Percentiles rank a stretch among this genome's conserved stretches.
phyloP scores from a whole-genome alignment of 768 basidiomycete genomes.

The Rhodosporidiobolus sp. region DNA sequence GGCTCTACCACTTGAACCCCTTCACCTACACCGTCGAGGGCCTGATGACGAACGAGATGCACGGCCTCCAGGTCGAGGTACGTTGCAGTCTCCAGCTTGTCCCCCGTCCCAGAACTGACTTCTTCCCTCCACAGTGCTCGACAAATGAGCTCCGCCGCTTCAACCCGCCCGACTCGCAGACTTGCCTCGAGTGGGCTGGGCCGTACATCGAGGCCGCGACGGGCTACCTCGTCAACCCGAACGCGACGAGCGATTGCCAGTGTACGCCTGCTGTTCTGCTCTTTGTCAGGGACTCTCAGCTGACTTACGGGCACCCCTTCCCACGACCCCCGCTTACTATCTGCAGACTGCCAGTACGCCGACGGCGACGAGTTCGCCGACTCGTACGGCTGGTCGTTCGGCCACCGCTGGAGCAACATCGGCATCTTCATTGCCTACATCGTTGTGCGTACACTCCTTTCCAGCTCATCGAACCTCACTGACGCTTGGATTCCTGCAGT shows the following conservation, averaged over 20 bases:
- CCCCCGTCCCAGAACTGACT: background rate
- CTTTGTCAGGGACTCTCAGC: conserved; percentile 43
- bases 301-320: too few relatives aligned
- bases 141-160: conserved; percentile 68
- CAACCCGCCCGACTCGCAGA: conserved; percentile 69
- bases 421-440: conserved; percentile 37
- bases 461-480: background rate
- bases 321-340: too few relatives aligned
- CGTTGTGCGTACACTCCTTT: conserved; percentile 1
- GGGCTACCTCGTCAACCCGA: conserved; percentile 70
- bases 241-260: conserved; percentile 61
- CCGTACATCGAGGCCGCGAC: conserved; percentile 62
- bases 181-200: conserved; percentile 67
- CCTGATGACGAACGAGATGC: conserved; percentile 72
- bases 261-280: conserved; percentile 59
- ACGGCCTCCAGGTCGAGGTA: conserved; percentile 58
- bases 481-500: conserved; percentile 42
- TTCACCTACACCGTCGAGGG: conserved; percentile 69
- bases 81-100: conserved; percentile 43
- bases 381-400: conserved; percentile 62
- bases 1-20: conserved; percentile 62
- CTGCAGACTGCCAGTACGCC: conserved; percentile 9
- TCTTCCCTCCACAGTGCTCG: conserved; percentile 49
- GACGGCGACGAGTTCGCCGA: conserved; percentile 59
- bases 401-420: conserved; percentile 25